Evolutionary conservation across 2,329 filamentous ascomycete species (phyloP).

Genomic region (Colletotrichum chlorophyti): DNA sequence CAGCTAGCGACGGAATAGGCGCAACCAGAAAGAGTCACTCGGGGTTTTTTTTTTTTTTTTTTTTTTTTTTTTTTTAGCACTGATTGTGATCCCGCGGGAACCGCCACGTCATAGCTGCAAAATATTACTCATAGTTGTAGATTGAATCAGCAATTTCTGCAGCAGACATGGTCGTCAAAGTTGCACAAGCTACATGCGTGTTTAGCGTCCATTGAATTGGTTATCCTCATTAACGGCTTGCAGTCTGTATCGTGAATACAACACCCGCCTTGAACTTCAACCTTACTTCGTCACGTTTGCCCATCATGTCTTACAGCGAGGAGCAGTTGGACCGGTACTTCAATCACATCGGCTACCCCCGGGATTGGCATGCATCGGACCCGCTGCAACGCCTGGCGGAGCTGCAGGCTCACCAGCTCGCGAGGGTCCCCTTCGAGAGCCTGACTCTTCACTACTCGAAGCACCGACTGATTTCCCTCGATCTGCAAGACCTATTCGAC

Average conservation of each 20-base stretch:
- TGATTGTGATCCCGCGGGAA: too few relatives aligned
- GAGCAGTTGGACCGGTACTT: constrained; percentile 40
- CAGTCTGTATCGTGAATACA: too few relatives aligned
- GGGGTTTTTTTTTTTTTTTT: too few relatives aligned
- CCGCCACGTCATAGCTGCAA: not conserved
- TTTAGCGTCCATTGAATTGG: not conserved
- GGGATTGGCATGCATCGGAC: constrained; percentile 30
- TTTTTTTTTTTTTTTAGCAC: too few relatives aligned
- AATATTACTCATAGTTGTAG: not conserved
- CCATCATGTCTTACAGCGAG: constrained; percentile 31
- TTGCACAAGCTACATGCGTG: not conserved
- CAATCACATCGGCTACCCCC: constrained; percentile 36
- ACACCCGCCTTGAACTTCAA: not conserved
- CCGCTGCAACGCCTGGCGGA: constrained; percentile 38
- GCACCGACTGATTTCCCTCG: constrained; percentile 43
- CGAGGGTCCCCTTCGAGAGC: constrained; percentile 61
- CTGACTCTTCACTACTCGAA: constrained; percentile 57
- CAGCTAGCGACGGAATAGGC: too few relatives aligned
- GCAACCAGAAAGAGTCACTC: too few relatives aligned
- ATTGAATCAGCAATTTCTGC: too few relatives aligned
- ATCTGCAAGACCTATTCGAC: constrained; percentile 47
- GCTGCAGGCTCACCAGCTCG: constrained; percentile 50
- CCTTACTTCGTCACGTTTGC: not conserved
- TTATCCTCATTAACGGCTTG: not conserved
- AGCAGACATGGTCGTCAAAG: too few relatives aligned